A percentile compares a stretch with the other conserved stretches of the same genome.
Conservation (phyloP, 2,329 filamentous ascomycete genomes). For the Triangularia setosa region DNA sequence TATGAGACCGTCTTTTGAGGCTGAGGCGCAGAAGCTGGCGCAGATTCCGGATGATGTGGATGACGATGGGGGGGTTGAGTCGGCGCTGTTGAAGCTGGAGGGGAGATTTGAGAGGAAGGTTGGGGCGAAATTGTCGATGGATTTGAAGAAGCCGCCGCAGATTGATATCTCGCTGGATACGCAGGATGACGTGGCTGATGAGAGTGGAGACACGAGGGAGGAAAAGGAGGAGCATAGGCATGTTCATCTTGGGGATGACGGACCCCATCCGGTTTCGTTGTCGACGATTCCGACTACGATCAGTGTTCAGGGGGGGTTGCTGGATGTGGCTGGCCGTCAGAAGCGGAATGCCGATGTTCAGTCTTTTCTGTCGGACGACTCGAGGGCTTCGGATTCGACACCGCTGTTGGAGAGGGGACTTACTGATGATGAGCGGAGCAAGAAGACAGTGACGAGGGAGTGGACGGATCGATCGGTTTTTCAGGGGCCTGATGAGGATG, state of each 20-base stretch:
- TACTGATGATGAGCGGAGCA: constrained; percentile 47
- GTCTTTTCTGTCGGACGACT: constrained; percentile 57
- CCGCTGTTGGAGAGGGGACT: constrained; percentile 69
- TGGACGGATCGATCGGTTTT: constrained; percentile 57
- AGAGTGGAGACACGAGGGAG: constrained; percentile 28
- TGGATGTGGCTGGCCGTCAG: constrained; percentile 15
- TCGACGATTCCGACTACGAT: constrained; percentile 26
- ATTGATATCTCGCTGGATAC: constrained; percentile 6
- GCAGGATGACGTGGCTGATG: constrained; percentile 10
- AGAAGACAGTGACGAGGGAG: constrained; percentile 36
- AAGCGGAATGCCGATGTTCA: constrained; percentile 34
- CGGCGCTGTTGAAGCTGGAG: constrained; percentile 87
- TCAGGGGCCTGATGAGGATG: constrained; percentile 41
- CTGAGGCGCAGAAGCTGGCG: constrained; percentile 80
- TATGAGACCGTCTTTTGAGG: constrained; percentile 77
- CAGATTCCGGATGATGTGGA: constrained; percentile 78
- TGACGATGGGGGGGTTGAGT: constrained; percentile 84
- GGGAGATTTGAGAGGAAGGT: constrained; percentile 67
- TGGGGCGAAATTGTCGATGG: constrained; percentile 39
- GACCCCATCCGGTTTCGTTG: constrained; percentile 29
- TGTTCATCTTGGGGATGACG: constrained; percentile 42
- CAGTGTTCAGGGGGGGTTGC: constrained; percentile 17
- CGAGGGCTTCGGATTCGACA: constrained; percentile 71
- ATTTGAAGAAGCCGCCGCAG: constrained; percentile 25
- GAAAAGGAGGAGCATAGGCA: constrained; percentile 46